Evolutionary conservation across 108 stramenopile genomes (phyloP).

Genomic region (Cyclostephanos tholiformis): DNA sequence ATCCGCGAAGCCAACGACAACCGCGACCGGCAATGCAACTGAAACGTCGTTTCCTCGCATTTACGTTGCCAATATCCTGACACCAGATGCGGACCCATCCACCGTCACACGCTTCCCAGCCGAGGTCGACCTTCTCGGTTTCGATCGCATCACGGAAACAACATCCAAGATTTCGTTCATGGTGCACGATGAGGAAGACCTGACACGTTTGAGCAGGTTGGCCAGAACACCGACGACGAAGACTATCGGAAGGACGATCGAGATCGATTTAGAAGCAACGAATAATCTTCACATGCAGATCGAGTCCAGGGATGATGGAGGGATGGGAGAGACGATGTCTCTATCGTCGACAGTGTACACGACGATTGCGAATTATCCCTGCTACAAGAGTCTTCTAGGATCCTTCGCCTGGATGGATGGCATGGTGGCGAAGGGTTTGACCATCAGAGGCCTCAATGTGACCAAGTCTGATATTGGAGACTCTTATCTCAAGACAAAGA

Average conservation of each 20-base stretch:
- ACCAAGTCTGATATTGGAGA: not conserved
- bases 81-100: not conserved
- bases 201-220: not conserved
- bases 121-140: not conserved
- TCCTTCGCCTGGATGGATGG: conserved; percentile 13
- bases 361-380: conserved; percentile 12
- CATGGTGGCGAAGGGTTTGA: not conserved
- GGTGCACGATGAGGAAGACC: not conserved
- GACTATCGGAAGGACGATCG: not conserved
- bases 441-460: not conserved
- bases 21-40: too few species aligned
- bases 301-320: not conserved
- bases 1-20: too few species aligned
- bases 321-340: not conserved
- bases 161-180: not conserved
- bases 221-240: not conserved
- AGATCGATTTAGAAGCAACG: not conserved
- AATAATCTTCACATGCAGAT: not conserved
- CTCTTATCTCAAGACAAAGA: conserved; percentile 8
- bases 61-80: not conserved
- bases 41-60: not conserved
- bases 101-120: not conserved
- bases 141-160: not conserved
- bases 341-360: not conserved
- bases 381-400: conserved; percentile 15